phyloP scores from a whole-genome alignment of 257 asterid genomes.

The Przewalskia tangutica region DNA sequence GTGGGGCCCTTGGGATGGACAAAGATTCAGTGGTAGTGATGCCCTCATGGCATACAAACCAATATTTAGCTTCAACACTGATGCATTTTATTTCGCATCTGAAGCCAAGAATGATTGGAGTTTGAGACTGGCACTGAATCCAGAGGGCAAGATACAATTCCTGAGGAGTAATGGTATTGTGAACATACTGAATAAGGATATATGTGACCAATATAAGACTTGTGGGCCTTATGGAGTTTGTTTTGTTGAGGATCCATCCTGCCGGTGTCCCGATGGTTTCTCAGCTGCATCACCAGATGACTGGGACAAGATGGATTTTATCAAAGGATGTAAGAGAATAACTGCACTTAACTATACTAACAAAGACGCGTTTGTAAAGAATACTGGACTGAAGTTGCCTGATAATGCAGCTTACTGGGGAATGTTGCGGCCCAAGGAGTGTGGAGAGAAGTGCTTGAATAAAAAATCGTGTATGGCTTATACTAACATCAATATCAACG shows the following conservation, averaged over 20 bases:
- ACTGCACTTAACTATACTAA: conserved; percentile 15
- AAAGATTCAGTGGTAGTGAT: conserved; percentile 18
- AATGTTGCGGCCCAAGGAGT: conserved; percentile 7
- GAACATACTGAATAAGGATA: conserved; percentile 18
- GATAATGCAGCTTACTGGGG: conserved; percentile 13
- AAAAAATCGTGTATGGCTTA: conserved; percentile 32
- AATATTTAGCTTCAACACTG: background rate
- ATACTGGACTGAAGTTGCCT: conserved; percentile 23
- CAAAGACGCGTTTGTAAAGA: conserved; percentile 24
- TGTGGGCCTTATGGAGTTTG: conserved; percentile 37
- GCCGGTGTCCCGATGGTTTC: conserved; percentile 31
- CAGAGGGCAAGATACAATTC: conserved; percentile 23
- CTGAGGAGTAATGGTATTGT: conserved; percentile 20
- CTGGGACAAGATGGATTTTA: conserved; percentile 14
- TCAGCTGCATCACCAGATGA: conserved; percentile 10
- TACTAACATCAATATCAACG: conserved; percentile 15
- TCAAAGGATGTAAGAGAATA: conserved; percentile 19
- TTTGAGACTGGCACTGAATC: conserved; percentile 18
- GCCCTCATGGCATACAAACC: conserved; percentile 8
- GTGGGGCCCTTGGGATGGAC: conserved; percentile 46
- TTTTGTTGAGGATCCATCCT: conserved; percentile 4
- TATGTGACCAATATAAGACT: conserved; percentile 24
- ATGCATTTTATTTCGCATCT: conserved; percentile 18
- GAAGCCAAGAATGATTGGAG: conserved; percentile 14
- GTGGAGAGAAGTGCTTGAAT: conserved; percentile 19